These are phyloP conservation scores for Tolypocladium pustulatum DNA, from an alignment of 2,329 filamentous ascomycete species.

Conservation along the genomic window DNA sequence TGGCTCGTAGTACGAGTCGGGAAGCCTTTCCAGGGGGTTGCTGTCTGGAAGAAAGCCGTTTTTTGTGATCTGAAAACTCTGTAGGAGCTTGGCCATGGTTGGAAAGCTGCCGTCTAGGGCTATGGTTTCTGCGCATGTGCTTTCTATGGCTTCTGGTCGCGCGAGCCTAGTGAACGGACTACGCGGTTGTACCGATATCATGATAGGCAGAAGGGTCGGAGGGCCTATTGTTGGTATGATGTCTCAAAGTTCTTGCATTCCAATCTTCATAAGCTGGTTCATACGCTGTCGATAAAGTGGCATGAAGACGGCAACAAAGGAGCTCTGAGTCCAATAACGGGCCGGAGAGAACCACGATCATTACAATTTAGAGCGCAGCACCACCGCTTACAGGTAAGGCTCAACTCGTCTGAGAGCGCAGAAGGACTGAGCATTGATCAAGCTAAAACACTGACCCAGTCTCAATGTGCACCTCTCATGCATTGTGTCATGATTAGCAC, in stretches of 20 bases:
- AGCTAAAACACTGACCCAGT: neutral
- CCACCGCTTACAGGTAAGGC: neutral
- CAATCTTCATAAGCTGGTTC: neutral
- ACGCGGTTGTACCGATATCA: neutral
- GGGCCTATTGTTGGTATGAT: neutral
- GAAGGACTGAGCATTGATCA: neutral
- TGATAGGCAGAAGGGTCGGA: neutral
- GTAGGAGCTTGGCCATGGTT: slow-evolving; percentile 6
- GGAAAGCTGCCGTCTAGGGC: neutral
- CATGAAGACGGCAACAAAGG: neutral
- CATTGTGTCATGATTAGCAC: neutral
- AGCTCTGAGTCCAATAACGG: neutral
- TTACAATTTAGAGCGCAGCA: too few species aligned
- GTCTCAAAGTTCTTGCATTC: neutral
- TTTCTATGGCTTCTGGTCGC: neutral
- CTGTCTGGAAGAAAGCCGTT: slow-evolving; percentile 71
- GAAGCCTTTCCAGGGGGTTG: slow-evolving; percentile 52
- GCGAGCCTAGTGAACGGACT: neutral
- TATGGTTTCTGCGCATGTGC: neutral
- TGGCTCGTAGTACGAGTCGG: slow-evolving; percentile 62
- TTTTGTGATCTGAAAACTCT: slow-evolving; percentile 27
- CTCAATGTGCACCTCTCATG: neutral
- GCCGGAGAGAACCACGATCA: neutral
- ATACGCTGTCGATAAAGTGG: neutral
- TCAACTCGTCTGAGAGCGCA: neutral